Conservation (phyloP, 2,329 filamentous ascomycete genomes). For the Ophiostoma tasmaniense region DNA sequence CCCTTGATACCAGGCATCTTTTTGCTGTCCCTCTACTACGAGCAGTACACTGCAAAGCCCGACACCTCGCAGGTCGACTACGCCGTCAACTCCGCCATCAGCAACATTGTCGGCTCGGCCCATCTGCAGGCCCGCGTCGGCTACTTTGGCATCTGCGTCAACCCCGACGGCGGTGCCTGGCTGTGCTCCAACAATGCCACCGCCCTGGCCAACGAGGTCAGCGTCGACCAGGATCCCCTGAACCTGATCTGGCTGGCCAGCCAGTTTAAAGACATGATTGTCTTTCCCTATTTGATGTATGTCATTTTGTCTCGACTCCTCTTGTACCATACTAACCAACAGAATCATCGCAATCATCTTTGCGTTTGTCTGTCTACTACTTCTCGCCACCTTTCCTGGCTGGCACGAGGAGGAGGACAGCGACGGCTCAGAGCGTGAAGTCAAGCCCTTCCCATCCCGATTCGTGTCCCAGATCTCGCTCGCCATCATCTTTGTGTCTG, state of each 20-base stretch:
- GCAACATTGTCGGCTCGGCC: constrained; percentile 80
- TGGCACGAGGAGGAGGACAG: constrained; percentile 90
- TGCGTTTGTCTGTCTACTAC: constrained; percentile 88
- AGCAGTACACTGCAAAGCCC: constrained; percentile 73
- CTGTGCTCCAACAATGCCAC: constrained; percentile 97
- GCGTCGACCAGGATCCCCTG: constrained; percentile 85
- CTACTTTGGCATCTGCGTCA: constrained; percentile 97
- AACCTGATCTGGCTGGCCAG: constrained; percentile 95
- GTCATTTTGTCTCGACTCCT: constrained; percentile 28
- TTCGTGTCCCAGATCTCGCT: constrained; percentile 88
- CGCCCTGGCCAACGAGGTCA: constrained; percentile 78
- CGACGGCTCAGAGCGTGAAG: constrained; percentile 73
- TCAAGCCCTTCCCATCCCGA: constrained; percentile 88
- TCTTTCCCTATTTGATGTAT: constrained; percentile 93
- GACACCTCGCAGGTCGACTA: constrained; percentile 86
- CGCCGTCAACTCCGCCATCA: constrained; percentile 73
- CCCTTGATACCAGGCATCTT: constrained; percentile 93
- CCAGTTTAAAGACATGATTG: constrained; percentile 97
- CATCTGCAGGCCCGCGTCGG: constrained; percentile 84
- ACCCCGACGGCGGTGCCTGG: constrained; percentile 81
- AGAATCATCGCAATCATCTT: constrained; percentile 97
- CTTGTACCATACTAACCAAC: constrained; percentile 11
- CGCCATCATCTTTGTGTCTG: constrained; percentile 77
- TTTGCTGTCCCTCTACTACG: constrained; percentile 95
- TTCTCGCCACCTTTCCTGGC: constrained; percentile 92